phyloP scores from a whole-genome alignment of 2,329 filamentous ascomycete genomes.

The Aaosphaeria pasadenensis region DNA sequence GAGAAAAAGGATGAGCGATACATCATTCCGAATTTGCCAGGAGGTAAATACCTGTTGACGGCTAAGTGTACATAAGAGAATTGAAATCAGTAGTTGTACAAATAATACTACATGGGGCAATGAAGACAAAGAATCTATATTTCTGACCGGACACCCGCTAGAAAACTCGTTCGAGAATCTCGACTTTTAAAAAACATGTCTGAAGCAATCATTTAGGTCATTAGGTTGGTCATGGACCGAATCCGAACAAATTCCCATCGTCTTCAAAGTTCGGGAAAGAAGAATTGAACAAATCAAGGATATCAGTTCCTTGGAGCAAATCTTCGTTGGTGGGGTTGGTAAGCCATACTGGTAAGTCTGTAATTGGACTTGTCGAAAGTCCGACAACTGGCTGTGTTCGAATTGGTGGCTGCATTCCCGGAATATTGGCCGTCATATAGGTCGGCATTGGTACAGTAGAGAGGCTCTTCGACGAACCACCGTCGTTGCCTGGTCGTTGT shows the following conservation, averaged over 20 bases:
- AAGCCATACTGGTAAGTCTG: neutral
- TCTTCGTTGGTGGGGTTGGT: neutral
- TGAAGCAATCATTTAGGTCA: no score
- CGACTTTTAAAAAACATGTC: no score
- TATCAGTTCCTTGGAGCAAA: slow-evolving; percentile 11
- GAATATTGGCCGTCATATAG: neutral
- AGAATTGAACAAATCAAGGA: slow-evolving; percentile 1
- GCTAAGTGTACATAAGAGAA: no score
- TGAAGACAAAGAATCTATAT: no score
- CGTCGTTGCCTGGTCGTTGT: neutral
- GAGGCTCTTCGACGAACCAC: neutral
- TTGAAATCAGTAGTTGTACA: no score
- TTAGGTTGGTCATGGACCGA: no score
- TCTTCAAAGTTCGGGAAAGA: neutral
- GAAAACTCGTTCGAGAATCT: no score
- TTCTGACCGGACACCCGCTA: no score
- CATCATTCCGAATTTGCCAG: no score
- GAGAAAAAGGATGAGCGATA: no score
- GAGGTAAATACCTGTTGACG: no score
- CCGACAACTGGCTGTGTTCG: neutral
- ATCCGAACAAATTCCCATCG: neutral
- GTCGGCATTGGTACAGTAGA: neutral
- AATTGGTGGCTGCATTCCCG: neutral
- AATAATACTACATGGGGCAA: no score
- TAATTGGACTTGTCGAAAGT: neutral